These are phyloP conservation scores for Canavalia gladiata DNA, from an alignment of 306 rosid genomes.

Conservation along the genomic window DNA sequence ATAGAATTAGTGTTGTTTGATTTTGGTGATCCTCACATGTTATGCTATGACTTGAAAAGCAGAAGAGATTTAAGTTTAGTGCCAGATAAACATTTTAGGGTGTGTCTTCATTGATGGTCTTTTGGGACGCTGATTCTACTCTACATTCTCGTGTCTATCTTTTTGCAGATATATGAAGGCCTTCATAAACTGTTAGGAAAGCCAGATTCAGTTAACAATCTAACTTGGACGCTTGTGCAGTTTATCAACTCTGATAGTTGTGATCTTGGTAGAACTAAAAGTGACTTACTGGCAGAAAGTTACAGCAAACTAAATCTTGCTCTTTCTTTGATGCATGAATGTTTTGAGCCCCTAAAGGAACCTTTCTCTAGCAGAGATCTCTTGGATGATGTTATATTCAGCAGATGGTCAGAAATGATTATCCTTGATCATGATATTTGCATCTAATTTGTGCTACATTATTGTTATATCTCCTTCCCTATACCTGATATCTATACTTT, in stretches of 20 bases:
- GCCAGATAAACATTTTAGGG: slow-evolving; percentile 2
- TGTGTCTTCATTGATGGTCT: not conserved
- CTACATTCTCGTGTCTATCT: slow-evolving; percentile 38
- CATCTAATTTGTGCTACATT: slow-evolving; percentile 27
- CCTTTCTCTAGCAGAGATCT: slow-evolving; percentile 67
- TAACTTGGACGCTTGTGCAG: slow-evolving; percentile 84
- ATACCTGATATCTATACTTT: slow-evolving; percentile 37
- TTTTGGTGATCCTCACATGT: slow-evolving; percentile 11
- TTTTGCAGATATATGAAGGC: slow-evolving; percentile 67
- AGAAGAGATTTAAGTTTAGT: slow-evolving; percentile 16
- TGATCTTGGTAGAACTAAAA: slow-evolving; percentile 33
- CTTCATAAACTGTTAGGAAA: slow-evolving; percentile 64
- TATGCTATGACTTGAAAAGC: not conserved
- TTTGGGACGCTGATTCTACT: slow-evolving; percentile 9
- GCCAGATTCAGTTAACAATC: slow-evolving; percentile 61
- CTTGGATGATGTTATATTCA: slow-evolving; percentile 74
- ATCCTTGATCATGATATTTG: slow-evolving; percentile 25
- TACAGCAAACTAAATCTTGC: slow-evolving; percentile 81
- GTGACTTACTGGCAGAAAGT: slow-evolving; percentile 58
- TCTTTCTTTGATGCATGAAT: slow-evolving; percentile 84
- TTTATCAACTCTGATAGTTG: slow-evolving; percentile 43
- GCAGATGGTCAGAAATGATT: slow-evolving; percentile 65
- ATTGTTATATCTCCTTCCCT: slow-evolving; percentile 23
- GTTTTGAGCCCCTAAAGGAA: slow-evolving; percentile 88
- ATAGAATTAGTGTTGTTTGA: slow-evolving; percentile 28